Evolutionary conservation across 208 protist genomes (phyloP).

Genomic region (Trypanosoma grayi): DNA sequence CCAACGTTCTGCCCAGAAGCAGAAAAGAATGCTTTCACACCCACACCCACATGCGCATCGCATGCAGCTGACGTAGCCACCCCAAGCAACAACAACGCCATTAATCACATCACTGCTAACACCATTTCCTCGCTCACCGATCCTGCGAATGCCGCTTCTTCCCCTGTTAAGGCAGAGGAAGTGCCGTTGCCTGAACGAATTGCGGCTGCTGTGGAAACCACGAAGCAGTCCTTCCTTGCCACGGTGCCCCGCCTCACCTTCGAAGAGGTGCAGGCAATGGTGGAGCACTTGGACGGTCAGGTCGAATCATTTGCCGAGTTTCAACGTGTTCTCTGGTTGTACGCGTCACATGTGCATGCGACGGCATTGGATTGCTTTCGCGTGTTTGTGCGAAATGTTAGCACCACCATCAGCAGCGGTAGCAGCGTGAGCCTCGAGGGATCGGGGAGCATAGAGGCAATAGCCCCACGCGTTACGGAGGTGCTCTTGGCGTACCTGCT

Average conservation of each 20-base stretch:
- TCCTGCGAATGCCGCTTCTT: too few relatives aligned
- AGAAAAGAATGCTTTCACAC: neutral
- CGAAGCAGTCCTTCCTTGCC: conserved; percentile 12
- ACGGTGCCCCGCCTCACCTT: conserved; percentile 20
- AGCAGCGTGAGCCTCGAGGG: neutral
- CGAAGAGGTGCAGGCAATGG: conserved; percentile 16
- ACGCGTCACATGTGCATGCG: conserved; percentile 17
- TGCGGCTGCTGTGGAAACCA: neutral
- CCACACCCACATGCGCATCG: too few relatives aligned
- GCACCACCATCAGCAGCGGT: too few relatives aligned
- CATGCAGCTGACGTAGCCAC: neutral
- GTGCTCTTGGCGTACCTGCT: conserved; percentile 8
- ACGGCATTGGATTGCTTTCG: conserved; percentile 6
- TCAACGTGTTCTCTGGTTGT: conserved; percentile 16
- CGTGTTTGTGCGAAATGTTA: conserved; percentile 8
- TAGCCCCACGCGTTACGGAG: conserved; percentile 13
- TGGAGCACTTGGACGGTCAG: conserved; percentile 17
- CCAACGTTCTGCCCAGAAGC: neutral
- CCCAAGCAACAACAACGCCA: neutral
- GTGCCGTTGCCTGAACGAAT: neutral
- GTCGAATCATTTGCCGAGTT: conserved; percentile 16
- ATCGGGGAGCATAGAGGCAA: neutral
- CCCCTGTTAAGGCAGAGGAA: too few relatives aligned
- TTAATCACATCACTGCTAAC: neutral
- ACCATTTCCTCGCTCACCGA: too few relatives aligned